Conservation (phyloP, 768 basidiomycete species). For the Termitomyces sp. region DNA sequence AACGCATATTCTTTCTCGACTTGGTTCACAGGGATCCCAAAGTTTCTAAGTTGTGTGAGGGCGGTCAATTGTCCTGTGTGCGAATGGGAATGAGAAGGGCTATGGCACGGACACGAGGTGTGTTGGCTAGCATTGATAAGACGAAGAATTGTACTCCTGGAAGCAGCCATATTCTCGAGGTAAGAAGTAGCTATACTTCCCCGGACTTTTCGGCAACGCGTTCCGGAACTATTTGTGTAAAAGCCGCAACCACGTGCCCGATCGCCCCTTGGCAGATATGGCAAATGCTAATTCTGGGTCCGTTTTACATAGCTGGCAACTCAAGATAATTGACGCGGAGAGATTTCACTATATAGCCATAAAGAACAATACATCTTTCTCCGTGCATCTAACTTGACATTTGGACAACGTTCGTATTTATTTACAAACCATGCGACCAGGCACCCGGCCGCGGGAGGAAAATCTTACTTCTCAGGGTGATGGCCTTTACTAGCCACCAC, state of each 20-base stretch:
- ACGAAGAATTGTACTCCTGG: conserved; percentile 60
- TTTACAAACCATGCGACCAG: background rate
- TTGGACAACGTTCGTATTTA: background rate
- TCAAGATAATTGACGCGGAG: background rate
- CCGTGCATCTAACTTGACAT: no score
- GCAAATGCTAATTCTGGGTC: background rate
- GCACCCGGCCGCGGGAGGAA: background rate
- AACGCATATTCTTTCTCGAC: conserved; percentile 89
- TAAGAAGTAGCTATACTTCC: conserved; percentile 1
- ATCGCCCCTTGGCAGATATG: conserved; percentile 5
- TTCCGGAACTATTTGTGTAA: background rate
- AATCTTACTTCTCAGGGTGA: background rate
- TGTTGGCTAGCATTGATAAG: conserved; percentile 75
- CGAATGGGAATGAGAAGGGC: conserved; percentile 40
- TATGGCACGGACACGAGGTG: conserved; percentile 75
- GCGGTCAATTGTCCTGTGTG: conserved; percentile 40
- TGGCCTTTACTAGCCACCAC: no score
- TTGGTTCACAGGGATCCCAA: conserved; percentile 70
- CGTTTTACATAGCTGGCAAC: background rate
- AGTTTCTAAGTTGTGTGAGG: conserved; percentile 58
- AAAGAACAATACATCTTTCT: no score
- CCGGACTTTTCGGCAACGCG: background rate
- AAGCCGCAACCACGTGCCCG: conserved; percentile 6
- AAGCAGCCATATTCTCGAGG: conserved; percentile 37
- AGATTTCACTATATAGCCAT: background rate